Evolutionary conservation across 73 alveolate species (phyloP), one percentile per base, ranked within the genome.

Genomic region (Stentor roeselii): DNA sequence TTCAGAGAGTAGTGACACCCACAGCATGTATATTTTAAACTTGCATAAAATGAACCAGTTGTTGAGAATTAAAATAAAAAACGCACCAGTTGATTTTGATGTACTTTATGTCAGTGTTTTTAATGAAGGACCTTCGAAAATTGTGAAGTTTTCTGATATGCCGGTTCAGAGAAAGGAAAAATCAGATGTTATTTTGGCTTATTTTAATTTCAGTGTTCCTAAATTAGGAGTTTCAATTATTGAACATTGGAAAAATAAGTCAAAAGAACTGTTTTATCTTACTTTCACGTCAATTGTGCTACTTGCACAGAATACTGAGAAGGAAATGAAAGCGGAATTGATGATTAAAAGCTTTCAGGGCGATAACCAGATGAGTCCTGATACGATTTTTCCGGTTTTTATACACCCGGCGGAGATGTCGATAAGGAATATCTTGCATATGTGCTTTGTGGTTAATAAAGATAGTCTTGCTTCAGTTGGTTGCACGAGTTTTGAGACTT

Each of bases 331-430:
- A 58, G 3, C 36, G 2, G 82, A 88, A 31, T 76, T 91, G 1
- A 78, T 59, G 75, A 82, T 91, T 3, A 84, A 67, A 34, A 60
- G 78, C 42, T 36, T 86, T 21, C 82, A 91, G 77, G 84, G 83
- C 3, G 96, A 91, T 75, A 91, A 91, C 61, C 86, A 91, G 35
- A 83, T 84, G 30, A 58, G 84, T 59, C 32, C 36, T 67, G 84
- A 84, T 58, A 37, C 87, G 3, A 37, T 84, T 15, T 90, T 39
- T 83, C 96, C 96, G 36, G 89, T 90, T 2, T 60, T 90, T 59
- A 27, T 88, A 59, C 74, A 86, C 35, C 89, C 89, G 3, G 82
- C 84, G 37, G 80, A 39, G 37, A 40, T 77, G 36, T 39, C 39
- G 58, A 61, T 58, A 0, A 60, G 86, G 37, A 78, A 59, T 59